Evolutionary conservation across 768 basidiomycete species (phyloP).

Genomic region (Hirschioporus abietinus): DNA sequence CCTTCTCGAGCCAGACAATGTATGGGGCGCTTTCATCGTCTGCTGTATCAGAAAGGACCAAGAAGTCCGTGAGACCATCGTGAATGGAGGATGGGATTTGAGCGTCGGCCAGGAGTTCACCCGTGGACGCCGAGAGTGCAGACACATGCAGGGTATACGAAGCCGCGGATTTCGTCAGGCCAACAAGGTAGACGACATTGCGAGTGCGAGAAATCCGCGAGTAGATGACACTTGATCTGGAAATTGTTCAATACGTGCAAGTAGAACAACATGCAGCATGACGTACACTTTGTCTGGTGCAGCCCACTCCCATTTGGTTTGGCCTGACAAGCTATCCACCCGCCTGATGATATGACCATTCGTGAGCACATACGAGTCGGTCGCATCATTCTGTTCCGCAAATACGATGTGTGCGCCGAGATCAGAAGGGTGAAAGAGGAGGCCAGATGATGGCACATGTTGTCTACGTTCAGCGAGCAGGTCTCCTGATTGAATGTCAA

Average conservation of each 20-base stretch:
- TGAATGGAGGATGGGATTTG: slow-evolving; percentile 50
- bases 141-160: slow-evolving; percentile 66
- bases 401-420: slow-evolving; percentile 51
- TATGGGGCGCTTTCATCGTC: slow-evolving; percentile 22
- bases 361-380: slow-evolving; percentile 45
- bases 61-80: slow-evolving; percentile 29
- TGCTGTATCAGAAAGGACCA: slow-evolving; percentile 26
- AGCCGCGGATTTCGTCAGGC: slow-evolving; percentile 42
- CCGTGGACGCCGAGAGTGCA: slow-evolving; percentile 50
- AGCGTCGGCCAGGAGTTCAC: slow-evolving; percentile 41
- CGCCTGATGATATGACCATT: slow-evolving; percentile 55
- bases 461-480: slow-evolving; percentile 62
- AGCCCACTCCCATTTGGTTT: slow-evolving; percentile 66
- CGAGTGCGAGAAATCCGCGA: slow-evolving; percentile 53
- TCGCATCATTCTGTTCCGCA: slow-evolving; percentile 27
- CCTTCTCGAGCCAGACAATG: slow-evolving; percentile 48
- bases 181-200: slow-evolving; percentile 52
- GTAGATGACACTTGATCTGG: slow-evolving; percentile 60
- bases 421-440: slow-evolving; percentile 44
- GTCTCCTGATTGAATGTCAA: slow-evolving; percentile 59
- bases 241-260: background rate
- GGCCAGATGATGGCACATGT: slow-evolving; percentile 38
- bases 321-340: slow-evolving; percentile 47
- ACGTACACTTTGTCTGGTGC: slow-evolving; percentile 62
- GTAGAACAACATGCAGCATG: background rate